Percentiles rank a stretch among this genome's conserved stretches.
Evolutionary conservation across 1,284 basidiomycete genomes (phyloP).

Genomic region (Entoloma clypeatum): DNA sequence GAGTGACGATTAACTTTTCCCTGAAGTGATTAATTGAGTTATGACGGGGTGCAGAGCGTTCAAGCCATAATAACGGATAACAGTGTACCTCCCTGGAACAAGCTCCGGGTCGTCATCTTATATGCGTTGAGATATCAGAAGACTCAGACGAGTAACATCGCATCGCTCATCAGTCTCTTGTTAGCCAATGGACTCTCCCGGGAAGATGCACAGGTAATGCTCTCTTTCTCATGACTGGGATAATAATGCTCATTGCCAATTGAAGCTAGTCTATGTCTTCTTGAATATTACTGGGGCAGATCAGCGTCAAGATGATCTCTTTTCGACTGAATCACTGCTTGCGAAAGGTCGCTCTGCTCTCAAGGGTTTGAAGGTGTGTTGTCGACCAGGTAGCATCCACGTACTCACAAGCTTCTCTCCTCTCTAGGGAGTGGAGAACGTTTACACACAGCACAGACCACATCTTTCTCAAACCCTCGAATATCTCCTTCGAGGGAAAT

Average conservation of each 20-base stretch:
- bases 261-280: slow-evolving; percentile 87
- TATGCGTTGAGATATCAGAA: slow-evolving; percentile 97
- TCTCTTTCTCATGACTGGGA: not conserved
- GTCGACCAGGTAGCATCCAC: slow-evolving; percentile 1
- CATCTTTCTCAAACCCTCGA: slow-evolving; percentile 93
- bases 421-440: slow-evolving; percentile 92
- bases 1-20: slow-evolving; percentile 16
- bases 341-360: slow-evolving; percentile 93
- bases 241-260: not conserved
- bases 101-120: slow-evolving; percentile 90
- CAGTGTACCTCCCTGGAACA: slow-evolving; percentile 72
- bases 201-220: slow-evolving; percentile 73
- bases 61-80: slow-evolving; percentile 71
- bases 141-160: slow-evolving; percentile 81
- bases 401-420: slow-evolving; percentile 4
- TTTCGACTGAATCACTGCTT: slow-evolving; percentile 93
- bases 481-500: slow-evolving; percentile 79
- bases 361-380: slow-evolving; percentile 84
- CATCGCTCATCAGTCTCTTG: slow-evolving; percentile 78
- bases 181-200: slow-evolving; percentile 78
- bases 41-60: slow-evolving; percentile 57
- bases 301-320: slow-evolving; percentile 96
- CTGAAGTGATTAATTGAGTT: not conserved
- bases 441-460: slow-evolving; percentile 97
- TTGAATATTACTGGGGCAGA: slow-evolving; percentile 94